phyloP scores from a whole-genome alignment of 768 basidiomycete species.

The Boletus insuetus region DNA sequence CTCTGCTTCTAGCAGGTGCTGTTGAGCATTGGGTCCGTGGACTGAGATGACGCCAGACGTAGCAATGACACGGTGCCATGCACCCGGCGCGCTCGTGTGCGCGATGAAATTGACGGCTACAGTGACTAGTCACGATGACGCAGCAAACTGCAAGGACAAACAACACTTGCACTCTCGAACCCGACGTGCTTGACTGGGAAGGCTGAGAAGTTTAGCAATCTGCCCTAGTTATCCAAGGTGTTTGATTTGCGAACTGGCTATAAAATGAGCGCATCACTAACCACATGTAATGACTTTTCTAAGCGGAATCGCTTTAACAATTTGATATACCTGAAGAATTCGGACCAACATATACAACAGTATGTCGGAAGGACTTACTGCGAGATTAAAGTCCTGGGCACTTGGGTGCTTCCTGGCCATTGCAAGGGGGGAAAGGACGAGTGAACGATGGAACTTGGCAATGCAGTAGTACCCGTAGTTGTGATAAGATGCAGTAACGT shows the following conservation, averaged over 20 bases:
- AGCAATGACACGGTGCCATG: slow-evolving; percentile 75
- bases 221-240: slow-evolving; percentile 38
- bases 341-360: background rate
- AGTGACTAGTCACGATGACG: background rate
- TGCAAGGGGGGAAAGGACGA: too few relatives aligned
- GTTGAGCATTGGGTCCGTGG: slow-evolving; percentile 42
- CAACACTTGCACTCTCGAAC: slow-evolving; percentile 65
- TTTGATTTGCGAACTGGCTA: background rate
- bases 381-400: slow-evolving; percentile 13
- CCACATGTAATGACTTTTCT: slow-evolving; percentile 67
- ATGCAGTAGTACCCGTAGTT: too few relatives aligned
- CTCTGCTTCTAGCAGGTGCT: slow-evolving; percentile 67
- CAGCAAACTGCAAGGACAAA: background rate
- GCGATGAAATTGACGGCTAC: slow-evolving; percentile 73
- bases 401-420: background rate
- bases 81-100: slow-evolving; percentile 57
- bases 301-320: slow-evolving; percentile 60
- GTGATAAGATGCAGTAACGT: too few relatives aligned
- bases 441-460: too few relatives aligned
- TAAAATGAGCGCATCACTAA: background rate
- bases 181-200: slow-evolving; percentile 69
- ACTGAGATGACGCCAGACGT: slow-evolving; percentile 71
- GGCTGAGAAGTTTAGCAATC: slow-evolving; percentile 71
- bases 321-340: slow-evolving; percentile 57
- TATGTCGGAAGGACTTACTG: slow-evolving; percentile 1